Evolutionary conservation across 164 flowering plant species (phyloP), one percentile per base, ranked within the genome.

Genomic region (Nymphaea colorata): DNA sequence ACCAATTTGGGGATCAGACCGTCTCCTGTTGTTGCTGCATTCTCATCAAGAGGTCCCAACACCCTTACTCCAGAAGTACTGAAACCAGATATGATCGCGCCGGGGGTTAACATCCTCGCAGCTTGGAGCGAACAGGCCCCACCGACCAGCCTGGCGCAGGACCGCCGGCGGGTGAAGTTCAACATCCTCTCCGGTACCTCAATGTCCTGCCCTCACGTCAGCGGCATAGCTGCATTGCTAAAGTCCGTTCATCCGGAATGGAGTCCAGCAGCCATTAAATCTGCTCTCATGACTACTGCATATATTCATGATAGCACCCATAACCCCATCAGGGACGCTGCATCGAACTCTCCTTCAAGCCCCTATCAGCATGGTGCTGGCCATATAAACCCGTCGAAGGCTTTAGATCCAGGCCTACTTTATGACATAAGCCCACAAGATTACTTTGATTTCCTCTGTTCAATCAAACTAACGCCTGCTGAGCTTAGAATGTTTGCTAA

Each of bases 1-100:
- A 93, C 98, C 0, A 81, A 85, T 53, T 25, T 90, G 81, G 80
- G 83, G 41, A 89, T 90, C 3, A 67, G 75, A 70, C 98, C 98
- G 3, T 85, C 98, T 5, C 98, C 98, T 4, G 86, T 88, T 16
- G 95, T 88, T 61, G 96, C 96, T 18, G 95, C 96, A 43, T 90
- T 91, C 55, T 89, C 94, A 60, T 93, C 98, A 0, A 69, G 98
- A 59, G 98, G 98, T 59, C 98, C 98, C 0, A 89, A 87, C 67
- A 42, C 64, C 72, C 81, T 87, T 57, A 85, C 87, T 5, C 86
- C 86, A 0, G 75, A 90, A 79, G 87, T 93, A 53, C 69, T 91
- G 74, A 93, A 93, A 74, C 98, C 98, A 14, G 98, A 93, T 71
- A 61, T 93, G 73, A 89, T 91, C 66, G 98, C 89, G 18, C 98